A percentile compares a stretch with the other conserved stretches of the same genome.
Evolutionary conservation across 2,329 filamentous ascomycete genomes (phyloP).

Genomic region (Aspergillus sp.): DNA sequence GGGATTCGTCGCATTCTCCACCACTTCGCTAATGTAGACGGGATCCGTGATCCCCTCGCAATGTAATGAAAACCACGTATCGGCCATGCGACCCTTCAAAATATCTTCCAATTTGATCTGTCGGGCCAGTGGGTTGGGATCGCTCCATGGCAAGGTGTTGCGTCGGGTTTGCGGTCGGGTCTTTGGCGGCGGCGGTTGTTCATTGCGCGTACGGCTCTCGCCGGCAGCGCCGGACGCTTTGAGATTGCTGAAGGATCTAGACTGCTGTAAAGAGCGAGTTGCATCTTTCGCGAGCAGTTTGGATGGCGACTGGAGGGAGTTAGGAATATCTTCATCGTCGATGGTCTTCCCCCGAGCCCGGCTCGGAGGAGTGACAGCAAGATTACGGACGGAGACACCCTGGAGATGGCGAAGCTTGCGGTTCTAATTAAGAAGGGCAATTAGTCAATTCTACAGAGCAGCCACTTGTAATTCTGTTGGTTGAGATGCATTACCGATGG

Average conservation of each 20-base stretch:
- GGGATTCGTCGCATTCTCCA: conserved; percentile 81
- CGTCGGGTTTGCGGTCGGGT: conserved; percentile 48
- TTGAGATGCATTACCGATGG: conserved; percentile 41
- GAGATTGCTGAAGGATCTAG: conserved; percentile 58
- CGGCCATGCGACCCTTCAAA: conserved; percentile 69
- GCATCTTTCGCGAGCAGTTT: conserved; percentile 61
- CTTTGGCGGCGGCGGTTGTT: conserved; percentile 16
- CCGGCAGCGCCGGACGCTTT: conserved; percentile 21
- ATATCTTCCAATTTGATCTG: conserved; percentile 76
- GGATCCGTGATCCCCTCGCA: conserved; percentile 64
- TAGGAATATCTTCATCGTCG: conserved; percentile 72
- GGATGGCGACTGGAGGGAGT: conserved; percentile 61
- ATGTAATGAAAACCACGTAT: conserved; percentile 86
- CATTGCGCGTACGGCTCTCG: conserved; percentile 9
- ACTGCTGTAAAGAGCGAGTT: conserved; percentile 51
- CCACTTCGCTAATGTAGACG: conserved; percentile 84
- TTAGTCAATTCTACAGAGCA: not conserved
- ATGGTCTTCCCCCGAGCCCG: conserved; percentile 59
- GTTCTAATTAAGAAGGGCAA: conserved; percentile 54
- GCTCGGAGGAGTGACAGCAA: conserved; percentile 62
- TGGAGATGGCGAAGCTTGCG: conserved; percentile 84
- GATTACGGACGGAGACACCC: conserved; percentile 81
- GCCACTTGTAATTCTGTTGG: not conserved
- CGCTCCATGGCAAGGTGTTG: conserved; percentile 63
- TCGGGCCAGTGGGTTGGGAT: conserved; percentile 56